Conservation (phyloP, 2,329 filamentous ascomycete genomes). For the Pestalotiopsis sp. region DNA sequence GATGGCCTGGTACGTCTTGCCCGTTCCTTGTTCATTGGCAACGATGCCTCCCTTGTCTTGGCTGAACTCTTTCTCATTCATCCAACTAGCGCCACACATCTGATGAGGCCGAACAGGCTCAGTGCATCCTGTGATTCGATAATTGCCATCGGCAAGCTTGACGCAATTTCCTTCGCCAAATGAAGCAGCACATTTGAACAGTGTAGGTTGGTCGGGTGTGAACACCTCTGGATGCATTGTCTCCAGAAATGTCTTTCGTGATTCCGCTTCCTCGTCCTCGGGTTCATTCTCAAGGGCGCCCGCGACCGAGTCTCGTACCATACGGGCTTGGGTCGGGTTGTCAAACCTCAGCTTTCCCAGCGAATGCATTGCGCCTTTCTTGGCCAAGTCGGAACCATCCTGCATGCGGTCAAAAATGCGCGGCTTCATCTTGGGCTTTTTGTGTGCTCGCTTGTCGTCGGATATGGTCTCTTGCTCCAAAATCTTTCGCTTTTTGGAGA, state of each 20-base stretch:
- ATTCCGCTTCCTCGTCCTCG: not conserved
- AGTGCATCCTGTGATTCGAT: not conserved
- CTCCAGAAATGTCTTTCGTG: not conserved
- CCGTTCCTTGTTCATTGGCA: conserved; percentile 5
- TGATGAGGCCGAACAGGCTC: not conserved
- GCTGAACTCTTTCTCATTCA: not conserved
- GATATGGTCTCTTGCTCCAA: not conserved
- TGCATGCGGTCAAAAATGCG: not conserved
- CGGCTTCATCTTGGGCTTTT: not conserved
- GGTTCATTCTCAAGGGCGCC: not conserved
- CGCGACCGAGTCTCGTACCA: not conserved
- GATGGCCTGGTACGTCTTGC: conserved; percentile 1
- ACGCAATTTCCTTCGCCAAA: not conserved
- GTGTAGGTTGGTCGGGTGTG: not conserved
- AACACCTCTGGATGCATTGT: not conserved
- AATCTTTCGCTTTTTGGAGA: not conserved
- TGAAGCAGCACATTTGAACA: not conserved
- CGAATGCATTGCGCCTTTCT: not conserved
- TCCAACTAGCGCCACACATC: not conserved
- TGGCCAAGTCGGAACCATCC: not conserved
- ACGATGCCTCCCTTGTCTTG: not conserved
- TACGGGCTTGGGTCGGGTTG: not conserved
- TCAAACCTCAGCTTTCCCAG: not conserved
- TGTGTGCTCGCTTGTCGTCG: not conserved
- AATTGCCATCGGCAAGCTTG: not conserved